These are phyloP conservation scores for Candida schatavii DNA, from an alignment of 805 yeast species.

Conservation along the genomic window DNA sequence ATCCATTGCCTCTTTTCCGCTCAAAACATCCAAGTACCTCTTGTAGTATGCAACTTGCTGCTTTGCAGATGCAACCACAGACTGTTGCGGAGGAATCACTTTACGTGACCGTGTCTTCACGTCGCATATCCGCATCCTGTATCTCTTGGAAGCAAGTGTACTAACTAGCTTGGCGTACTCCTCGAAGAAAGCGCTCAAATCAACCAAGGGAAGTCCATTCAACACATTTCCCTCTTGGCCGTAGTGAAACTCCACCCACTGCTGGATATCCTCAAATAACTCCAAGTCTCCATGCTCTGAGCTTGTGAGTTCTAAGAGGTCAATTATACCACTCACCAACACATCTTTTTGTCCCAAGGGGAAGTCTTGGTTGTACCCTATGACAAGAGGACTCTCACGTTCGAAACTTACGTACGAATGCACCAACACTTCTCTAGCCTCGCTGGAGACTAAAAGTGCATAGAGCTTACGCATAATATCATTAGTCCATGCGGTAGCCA, in stretches of 20 bases:
- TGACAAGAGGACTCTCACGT: conserved; percentile 4
- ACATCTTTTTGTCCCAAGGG: conserved; percentile 21
- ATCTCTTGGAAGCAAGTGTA: conserved; percentile 9
- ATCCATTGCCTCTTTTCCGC: conserved; percentile 9
- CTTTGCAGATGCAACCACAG: conserved; percentile 49
- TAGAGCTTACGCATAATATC: conserved; percentile 38
- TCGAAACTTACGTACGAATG: conserved; percentile 47
- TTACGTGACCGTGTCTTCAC: conserved; percentile 56
- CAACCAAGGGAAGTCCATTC: conserved; percentile 21
- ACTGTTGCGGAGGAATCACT: conserved; percentile 45
- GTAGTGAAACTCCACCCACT: conserved; percentile 12
- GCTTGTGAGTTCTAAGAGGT: conserved; percentile 34
- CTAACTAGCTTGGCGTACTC: conserved; percentile 13
- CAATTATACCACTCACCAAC: conserved; percentile 64
- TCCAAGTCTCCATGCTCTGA: conserved; percentile 12
- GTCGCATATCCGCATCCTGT: conserved; percentile 35
- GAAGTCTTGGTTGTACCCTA: conserved; percentile 9
- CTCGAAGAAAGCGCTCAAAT: conserved; percentile 22
- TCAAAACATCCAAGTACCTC: conserved; percentile 41
- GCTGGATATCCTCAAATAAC: conserved; percentile 23
- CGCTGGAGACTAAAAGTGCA: conserved; percentile 43
- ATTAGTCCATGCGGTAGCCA: conserved; percentile 39
- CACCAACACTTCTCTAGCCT: conserved; percentile 62
- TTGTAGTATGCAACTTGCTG: conserved; percentile 63
- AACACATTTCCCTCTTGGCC: neutral